Base-by-base conservation (phyloP, 2,329 filamentous ascomycete species). In the Penicillium sp. region DNA sequence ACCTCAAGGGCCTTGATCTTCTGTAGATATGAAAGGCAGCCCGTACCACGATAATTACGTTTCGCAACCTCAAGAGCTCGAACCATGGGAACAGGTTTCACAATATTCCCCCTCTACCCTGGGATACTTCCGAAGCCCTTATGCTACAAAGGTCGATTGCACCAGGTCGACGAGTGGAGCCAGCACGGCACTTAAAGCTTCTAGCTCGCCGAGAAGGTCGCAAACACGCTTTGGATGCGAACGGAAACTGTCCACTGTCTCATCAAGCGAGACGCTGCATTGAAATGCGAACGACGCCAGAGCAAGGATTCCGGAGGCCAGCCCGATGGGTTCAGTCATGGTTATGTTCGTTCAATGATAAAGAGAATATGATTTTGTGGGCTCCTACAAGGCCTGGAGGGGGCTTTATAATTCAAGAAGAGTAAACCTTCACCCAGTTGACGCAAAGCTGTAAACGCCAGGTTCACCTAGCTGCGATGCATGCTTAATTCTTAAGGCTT, bases 191-290 rank as follows among this genome's bases (percentile, higher is more conserved):
- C 54, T 71, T n/a, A 78, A 55, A 34, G 68, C 68, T 46, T 69
- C 60, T 10, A 76, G 63, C 64, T 78, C 74, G n/a, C 70, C 65
- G 10, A 64, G 41, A 13, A 78, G 72, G 40, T 76, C 73, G 44
- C 73, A 72, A 4, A 78, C 68, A 24, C 60, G 62, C 55, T 67
- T 71, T 29, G 64, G 68, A 58, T 74, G 69, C 30, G 64, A 67
- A 45, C 67, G 63, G 56, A 73, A 76, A 53, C 68, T 72, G 21
- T 71, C 52, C 33, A 78, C 56, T 5, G 66, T 71, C 15, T 73
- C 48, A 60, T 70, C 72, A 23, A 78, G 69, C 7, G 63, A 49
- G 52, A 68, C 51, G 56, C 71, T 75, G 30, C 68, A 63, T 52
- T 77, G 60, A 49, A 77, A 69, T 27, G 74, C 73, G 51, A 78